Conservation (phyloP, 768 basidiomycete genomes). For the Mycena belliarum region DNA sequence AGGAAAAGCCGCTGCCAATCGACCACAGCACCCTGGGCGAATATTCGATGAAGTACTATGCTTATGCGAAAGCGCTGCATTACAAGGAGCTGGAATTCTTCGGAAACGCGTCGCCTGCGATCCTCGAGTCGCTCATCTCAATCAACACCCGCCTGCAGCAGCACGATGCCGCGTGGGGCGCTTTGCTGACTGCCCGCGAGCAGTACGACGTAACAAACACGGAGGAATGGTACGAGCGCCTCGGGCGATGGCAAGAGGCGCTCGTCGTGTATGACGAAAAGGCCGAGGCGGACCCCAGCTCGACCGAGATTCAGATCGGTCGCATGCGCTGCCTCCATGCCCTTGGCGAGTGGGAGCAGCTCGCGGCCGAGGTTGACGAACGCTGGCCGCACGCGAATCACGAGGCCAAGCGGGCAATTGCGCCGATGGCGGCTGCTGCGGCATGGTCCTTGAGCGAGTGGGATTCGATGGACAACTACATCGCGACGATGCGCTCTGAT, state of each 20-base stretch:
- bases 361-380: slow-evolving; percentile 84
- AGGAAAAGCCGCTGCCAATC: slow-evolving; percentile 94
- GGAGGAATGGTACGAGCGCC: slow-evolving; percentile 97
- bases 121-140: slow-evolving; percentile 92
- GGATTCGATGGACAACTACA: slow-evolving; percentile 99
- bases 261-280: slow-evolving; percentile 82
- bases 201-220: slow-evolving; percentile 91
- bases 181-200: slow-evolving; percentile 85
- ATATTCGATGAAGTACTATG: slow-evolving; percentile 91
- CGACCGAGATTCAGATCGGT: slow-evolving; percentile 82
- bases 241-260: slow-evolving; percentile 96
- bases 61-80: slow-evolving; percentile 96
- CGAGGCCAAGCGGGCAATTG: slow-evolving; percentile 88
- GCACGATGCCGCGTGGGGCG: slow-evolving; percentile 97
- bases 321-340: slow-evolving; percentile 98
- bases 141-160: slow-evolving; percentile 98
- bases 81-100: slow-evolving; percentile 99
- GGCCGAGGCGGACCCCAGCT: slow-evolving; percentile 68
- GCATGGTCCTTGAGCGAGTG: slow-evolving; percentile 97
- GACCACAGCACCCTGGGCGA: slow-evolving; percentile 92
- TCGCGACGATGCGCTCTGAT: slow-evolving; percentile 89
- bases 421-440: slow-evolving; percentile 95
- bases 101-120: slow-evolving; percentile 84
- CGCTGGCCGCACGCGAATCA: slow-evolving; percentile 82
- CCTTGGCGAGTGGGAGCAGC: slow-evolving; percentile 94